phyloP scores from a whole-genome alignment of 1,139 yeast genomes.

The Yamadazyma songkhlaensis region DNA sequence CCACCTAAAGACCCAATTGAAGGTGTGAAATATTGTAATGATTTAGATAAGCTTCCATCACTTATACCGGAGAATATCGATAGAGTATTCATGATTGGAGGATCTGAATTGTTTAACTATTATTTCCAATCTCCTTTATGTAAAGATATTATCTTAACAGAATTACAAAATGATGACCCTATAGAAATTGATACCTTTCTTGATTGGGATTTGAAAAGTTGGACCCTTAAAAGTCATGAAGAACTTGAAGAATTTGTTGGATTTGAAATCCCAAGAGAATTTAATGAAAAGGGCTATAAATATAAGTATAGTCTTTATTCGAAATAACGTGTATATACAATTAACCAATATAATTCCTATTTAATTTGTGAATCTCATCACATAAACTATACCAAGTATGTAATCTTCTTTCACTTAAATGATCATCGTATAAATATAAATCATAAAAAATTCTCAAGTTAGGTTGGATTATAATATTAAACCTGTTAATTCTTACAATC shows the following conservation, averaged over 20 bases:
- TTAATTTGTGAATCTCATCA: conserved; percentile 31
- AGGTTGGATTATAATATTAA: conserved; percentile 90
- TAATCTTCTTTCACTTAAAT: conserved; percentile 19
- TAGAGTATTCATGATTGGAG: conserved; percentile 83
- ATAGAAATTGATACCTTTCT: conserved; percentile 69
- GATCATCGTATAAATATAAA: conserved; percentile 74
- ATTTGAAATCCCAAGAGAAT: conserved; percentile 33
- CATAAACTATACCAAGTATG: conserved; percentile 35
- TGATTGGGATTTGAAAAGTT: conserved; percentile 27
- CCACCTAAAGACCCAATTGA: conserved; percentile 8
- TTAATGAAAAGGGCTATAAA: conserved; percentile 44
- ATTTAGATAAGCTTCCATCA: conserved; percentile 38
- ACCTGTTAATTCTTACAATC: conserved; percentile 76
- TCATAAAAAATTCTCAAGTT: conserved; percentile 85
- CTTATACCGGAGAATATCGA: conserved; percentile 30
- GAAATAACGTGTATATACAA: neutral
- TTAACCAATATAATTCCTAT: conserved; percentile 26
- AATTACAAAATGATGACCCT: conserved; percentile 41
- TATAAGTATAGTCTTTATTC: conserved; percentile 36
- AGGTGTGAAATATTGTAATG: conserved; percentile 29
- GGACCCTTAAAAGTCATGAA: conserved; percentile 33
- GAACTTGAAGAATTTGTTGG: conserved; percentile 41
- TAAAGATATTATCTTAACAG: conserved; percentile 70
- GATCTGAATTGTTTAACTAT: conserved; percentile 78
- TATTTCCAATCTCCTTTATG: conserved; percentile 45